Conservation (phyloP, 305 asterid genomes). For the Fraxinus floribunda region DNA sequence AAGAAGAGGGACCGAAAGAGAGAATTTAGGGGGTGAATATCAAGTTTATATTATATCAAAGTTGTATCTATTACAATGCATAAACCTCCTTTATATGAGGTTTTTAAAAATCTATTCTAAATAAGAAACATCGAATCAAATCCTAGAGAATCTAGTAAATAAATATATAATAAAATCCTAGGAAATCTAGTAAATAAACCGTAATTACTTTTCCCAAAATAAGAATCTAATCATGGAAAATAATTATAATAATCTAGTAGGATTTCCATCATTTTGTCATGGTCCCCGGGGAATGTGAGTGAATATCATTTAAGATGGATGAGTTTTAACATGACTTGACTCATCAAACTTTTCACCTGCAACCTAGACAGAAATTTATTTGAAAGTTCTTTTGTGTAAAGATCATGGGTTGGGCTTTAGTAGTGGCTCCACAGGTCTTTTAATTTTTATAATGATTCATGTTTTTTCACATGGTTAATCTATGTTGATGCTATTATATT, state of each 20-base stretch:
- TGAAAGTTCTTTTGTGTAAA: not conserved
- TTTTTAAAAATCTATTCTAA: not conserved
- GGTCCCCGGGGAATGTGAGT: not conserved
- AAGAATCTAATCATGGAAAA: not conserved
- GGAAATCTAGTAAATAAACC: not conserved
- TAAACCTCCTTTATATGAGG: not conserved
- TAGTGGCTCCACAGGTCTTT: not conserved
- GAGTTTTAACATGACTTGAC: not conserved
- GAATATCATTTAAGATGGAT: not conserved
- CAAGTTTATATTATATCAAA: not conserved
- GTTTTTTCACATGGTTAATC: not conserved
- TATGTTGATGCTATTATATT: not conserved
- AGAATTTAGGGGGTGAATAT: not conserved
- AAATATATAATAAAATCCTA: not conserved
- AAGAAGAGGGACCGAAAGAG: not conserved
- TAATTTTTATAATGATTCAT: not conserved
- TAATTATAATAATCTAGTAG: not conserved
- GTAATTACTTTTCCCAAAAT: not conserved
- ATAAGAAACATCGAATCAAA: not conserved
- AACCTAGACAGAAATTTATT: not conserved
- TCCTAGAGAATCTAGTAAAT: not conserved
- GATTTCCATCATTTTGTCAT: not conserved
- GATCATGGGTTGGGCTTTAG: not conserved
- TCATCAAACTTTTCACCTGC: not conserved
- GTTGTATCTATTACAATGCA: not conserved